These are phyloP conservation scores for Plectranthus barbatus DNA, from an alignment of 257 asterid species.

Conservation along the genomic window DNA sequence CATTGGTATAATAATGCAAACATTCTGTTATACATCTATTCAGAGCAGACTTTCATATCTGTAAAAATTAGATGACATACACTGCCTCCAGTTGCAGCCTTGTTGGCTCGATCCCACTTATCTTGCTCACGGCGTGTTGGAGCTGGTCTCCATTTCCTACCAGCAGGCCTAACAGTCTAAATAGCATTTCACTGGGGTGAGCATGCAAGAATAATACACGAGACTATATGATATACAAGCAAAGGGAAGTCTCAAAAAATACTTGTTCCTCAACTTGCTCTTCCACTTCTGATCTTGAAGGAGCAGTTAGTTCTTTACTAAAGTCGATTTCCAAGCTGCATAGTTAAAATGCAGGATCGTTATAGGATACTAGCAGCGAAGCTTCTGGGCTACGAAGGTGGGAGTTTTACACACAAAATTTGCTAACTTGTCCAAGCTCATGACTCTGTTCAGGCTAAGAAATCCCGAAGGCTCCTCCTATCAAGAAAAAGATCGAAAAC, in stretches of 20 bases:
- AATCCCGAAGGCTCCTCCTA: constrained; percentile 84
- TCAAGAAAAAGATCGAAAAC: constrained; percentile 3
- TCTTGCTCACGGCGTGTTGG: constrained; percentile 97
- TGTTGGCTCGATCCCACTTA: constrained; percentile 83
- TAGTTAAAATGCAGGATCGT: constrained; percentile 1
- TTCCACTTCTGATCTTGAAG: constrained; percentile 31
- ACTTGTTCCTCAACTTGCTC: constrained; percentile 45
- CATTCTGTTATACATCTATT: neutral
- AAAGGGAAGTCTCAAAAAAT: constrained; percentile 5
- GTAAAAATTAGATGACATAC: constrained; percentile 29
- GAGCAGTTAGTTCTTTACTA: constrained; percentile 45
- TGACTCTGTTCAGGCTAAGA: constrained; percentile 87
- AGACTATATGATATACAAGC: neutral
- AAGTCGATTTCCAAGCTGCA: constrained; percentile 76
- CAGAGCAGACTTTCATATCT: neutral
- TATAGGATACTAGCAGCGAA: neutral
- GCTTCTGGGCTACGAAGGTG: neutral
- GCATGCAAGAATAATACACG: neutral
- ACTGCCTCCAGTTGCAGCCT: constrained; percentile 94
- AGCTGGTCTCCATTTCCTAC: constrained; percentile 74
- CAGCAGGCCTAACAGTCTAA: constrained; percentile 31
- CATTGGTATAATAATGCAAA: neutral
- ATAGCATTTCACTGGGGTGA: constrained; percentile 18
- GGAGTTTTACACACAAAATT: neutral
- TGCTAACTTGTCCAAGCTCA: constrained; percentile 80